A percentile compares a stretch with the other conserved stretches of the same genome.
phyloP scores from a whole-genome alignment of 2,329 filamentous ascomycete species.

The Xylaria sp. region DNA sequence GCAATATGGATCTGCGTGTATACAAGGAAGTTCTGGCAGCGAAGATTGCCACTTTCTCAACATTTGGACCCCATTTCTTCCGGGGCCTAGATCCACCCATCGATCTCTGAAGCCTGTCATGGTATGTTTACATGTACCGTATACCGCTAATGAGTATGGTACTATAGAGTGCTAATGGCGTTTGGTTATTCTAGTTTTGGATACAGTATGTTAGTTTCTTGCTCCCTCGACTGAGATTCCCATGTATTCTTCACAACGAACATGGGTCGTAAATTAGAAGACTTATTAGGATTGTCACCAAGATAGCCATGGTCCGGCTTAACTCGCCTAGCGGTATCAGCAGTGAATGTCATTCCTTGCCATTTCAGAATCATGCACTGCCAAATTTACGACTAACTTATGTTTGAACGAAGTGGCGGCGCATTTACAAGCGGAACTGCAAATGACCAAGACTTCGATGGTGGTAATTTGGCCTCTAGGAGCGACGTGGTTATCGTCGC shows the following conservation, averaged over 20 bases:
- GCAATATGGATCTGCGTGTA: neutral
- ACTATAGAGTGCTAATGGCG: neutral
- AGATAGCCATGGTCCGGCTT: no score
- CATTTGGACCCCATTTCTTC: neutral
- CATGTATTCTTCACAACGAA: neutral
- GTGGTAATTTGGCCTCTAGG: neutral
- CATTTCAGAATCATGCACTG: neutral
- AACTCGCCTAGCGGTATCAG: neutral
- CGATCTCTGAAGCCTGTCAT: neutral
- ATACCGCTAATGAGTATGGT: neutral
- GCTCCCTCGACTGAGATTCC: neutral
- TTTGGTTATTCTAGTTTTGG: neutral
- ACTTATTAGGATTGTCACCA: neutral
- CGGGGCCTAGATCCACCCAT: neutral
- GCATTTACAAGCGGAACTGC: neutral
- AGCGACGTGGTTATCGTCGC: neutral
- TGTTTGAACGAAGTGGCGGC: neutral
- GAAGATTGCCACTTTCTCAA: neutral
- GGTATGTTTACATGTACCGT: neutral
- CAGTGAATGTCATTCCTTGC: neutral
- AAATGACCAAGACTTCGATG: neutral
- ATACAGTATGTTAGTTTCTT: neutral
- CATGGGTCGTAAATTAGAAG: neutral
- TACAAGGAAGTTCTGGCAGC: neutral
- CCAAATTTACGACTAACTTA: neutral